Evolutionary conservation across 805 yeast genomes (phyloP).

Genomic region (Cyberlindnera lachancei): DNA sequence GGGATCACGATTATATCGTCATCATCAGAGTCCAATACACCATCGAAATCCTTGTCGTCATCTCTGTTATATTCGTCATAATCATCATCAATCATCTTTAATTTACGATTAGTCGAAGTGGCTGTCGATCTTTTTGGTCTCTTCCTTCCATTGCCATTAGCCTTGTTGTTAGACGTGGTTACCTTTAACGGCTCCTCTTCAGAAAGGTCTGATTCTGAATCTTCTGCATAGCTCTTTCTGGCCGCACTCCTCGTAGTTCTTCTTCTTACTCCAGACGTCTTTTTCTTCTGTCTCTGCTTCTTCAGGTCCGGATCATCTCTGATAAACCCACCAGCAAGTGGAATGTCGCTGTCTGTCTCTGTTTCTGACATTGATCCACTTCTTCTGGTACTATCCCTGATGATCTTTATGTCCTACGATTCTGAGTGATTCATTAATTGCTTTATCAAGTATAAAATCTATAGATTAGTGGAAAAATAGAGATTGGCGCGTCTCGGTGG

Average conservation of each 20-base stretch:
- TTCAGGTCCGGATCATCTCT: constrained; percentile 21
- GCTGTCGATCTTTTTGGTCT: constrained; percentile 21
- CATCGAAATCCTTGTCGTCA: constrained; percentile 24
- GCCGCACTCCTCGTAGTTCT: constrained; percentile 1
- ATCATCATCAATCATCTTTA: constrained; percentile 24
- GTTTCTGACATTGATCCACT: constrained; percentile 9
- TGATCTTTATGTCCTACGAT: too few species aligned
- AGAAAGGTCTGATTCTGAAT: constrained; percentile 5
- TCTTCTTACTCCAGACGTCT: too few species aligned
- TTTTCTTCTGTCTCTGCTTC: constrained; percentile 1
- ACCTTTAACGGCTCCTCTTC: neutral
- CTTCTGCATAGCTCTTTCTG: constrained; percentile 6
- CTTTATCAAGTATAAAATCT: too few species aligned
- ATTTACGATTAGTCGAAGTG: constrained; percentile 20
- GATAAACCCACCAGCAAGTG: constrained; percentile 22
- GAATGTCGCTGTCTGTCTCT: constrained; percentile 18
- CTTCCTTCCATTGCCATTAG: too few species aligned
- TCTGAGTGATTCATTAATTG: too few species aligned
- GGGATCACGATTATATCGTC: constrained; percentile 18
- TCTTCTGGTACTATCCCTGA: too few species aligned
- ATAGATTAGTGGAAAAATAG: too few species aligned
- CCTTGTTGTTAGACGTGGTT: too few species aligned
- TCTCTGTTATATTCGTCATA: constrained; percentile 27
- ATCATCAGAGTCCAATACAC: constrained; percentile 20
- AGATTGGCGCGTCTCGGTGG: too few species aligned